Evolutionary conservation across 1,139 yeast species (phyloP), one percentile per base, ranked within the genome.

Genomic region (Geotrichum citri-aurantii): DNA sequence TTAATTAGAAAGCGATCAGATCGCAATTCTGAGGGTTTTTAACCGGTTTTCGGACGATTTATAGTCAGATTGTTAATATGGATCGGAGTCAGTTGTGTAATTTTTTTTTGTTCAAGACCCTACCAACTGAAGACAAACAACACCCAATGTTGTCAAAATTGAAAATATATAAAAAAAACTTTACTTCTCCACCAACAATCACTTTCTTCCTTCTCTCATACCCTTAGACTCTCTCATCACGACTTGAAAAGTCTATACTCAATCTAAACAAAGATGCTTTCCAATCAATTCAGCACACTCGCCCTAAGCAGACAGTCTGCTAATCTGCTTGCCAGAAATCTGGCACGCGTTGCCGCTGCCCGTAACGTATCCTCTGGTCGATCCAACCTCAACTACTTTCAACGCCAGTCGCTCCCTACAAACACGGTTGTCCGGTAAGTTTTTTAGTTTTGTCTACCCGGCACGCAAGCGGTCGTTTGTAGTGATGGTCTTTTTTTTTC

Each of bases 371-470:
- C 49, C 44, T 48, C 50, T 7, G 54, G 54, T 6, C 54, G 58
- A 51, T 48, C 59, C 12, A 42, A 42, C 40, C 64, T 84, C 67
- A 83, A 80, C 55, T 88, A 79, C 71, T 88, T 88, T 73, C 92
- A 86, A 70, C 79, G 78, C 58, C 84, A 83, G 60, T 76, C 81
- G 61, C 75, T 86, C 56, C 95, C 95, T 8, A 75, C 89, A 33
- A 88, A 88, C 71, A 88, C 95, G 1, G 72, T 88, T 1, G 71
- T 88, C 50, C 76, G 86, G 65, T 62, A 37, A 10, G 66, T 31
- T 12, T 4, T 31, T 31, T 11, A 8, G 14, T 31, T 31, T 12
- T 31, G 14, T n/a, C 5, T 11, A n/a, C 37, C 37, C 37, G 11
- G 37, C 4, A 31, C 11, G 11, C 31, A 27, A 27, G 6, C 10